phyloP scores from a whole-genome alignment of 768 basidiomycete species.

The Galerina sulciceps region DNA sequence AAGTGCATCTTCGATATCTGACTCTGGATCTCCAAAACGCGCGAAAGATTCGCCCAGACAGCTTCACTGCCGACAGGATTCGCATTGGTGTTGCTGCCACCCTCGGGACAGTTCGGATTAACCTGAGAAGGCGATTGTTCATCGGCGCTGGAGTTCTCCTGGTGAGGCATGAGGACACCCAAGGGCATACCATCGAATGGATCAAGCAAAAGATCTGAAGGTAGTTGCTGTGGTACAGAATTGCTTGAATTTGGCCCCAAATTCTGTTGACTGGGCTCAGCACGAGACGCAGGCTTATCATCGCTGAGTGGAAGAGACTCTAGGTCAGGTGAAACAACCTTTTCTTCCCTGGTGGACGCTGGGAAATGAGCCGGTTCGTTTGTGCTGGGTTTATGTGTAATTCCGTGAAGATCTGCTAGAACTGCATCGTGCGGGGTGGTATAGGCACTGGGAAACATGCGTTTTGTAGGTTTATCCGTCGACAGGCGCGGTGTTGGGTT shows the following conservation, averaged over 20 bases:
- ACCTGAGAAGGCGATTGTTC: conserved; percentile 19
- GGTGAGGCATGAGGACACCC: conserved; percentile 28
- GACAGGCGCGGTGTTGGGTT: conserved; percentile 18
- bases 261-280: not conserved
- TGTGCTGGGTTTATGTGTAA: conserved; percentile 16
- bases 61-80: conserved; percentile 19
- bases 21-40: conserved; percentile 72
- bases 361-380: conserved; percentile 16
- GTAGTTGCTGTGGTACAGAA: not conserved
- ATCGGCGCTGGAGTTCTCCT: conserved; percentile 16
- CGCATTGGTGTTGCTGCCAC: conserved; percentile 6
- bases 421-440: conserved; percentile 68
- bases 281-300: conserved; percentile 8
- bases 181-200: conserved; percentile 33
- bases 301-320: conserved; percentile 5
- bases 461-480: conserved; percentile 21
- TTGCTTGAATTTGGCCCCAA: not conserved
- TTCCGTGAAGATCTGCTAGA: conserved; percentile 54
- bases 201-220: conserved; percentile 25
- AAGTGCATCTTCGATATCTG: conserved; percentile 75
- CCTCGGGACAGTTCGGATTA: conserved; percentile 14
- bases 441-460: conserved; percentile 22
- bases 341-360: conserved; percentile 14
- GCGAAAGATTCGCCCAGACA: conserved; percentile 69
- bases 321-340: conserved; percentile 10